Percentiles rank a stretch among this genome's conserved stretches.
Evolutionary conservation across 805 yeast genomes (phyloP).

Genomic region (Yarrowia divulgata): DNA sequence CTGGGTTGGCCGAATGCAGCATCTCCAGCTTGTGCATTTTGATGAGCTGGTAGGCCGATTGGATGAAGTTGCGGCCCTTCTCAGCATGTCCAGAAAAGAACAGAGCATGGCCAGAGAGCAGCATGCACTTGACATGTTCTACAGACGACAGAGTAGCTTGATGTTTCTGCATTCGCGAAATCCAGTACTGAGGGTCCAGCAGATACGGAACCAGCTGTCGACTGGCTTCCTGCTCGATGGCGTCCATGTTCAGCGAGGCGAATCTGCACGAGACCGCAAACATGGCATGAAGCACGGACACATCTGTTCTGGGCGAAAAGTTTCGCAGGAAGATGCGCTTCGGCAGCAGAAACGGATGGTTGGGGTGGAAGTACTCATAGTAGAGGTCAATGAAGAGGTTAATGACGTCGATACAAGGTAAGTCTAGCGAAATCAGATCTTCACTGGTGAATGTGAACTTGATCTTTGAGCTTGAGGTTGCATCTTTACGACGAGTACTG

Average conservation of each 20-base stretch:
- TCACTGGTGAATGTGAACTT: constrained; percentile 31
- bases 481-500: constrained; percentile 13
- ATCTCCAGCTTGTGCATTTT: constrained; percentile 38
- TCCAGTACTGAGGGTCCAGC: constrained; percentile 40
- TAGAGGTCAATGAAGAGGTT: constrained; percentile 38
- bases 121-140: constrained; percentile 35
- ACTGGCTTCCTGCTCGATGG: constrained; percentile 36
- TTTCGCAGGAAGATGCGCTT: constrained; percentile 28
- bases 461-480: constrained; percentile 1
- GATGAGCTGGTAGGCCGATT: constrained; percentile 34
- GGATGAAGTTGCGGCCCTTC: constrained; percentile 30
- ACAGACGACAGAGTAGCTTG: constrained; percentile 26
- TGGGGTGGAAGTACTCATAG: constrained; percentile 40
- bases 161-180: constrained; percentile 39
- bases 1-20: constrained; percentile 38
- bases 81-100: constrained; percentile 39
- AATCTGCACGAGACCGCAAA: constrained; percentile 39
- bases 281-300: constrained; percentile 39
- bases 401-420: constrained; percentile 39
- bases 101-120: constrained; percentile 36
- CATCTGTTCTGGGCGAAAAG: constrained; percentile 39
- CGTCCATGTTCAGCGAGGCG: constrained; percentile 37
- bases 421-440: constrained; percentile 29
- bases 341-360: constrained; percentile 40
- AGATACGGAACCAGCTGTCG: constrained; percentile 36